Conservation (phyloP, 805 yeast genomes). For the Candida lessepsii region DNA sequence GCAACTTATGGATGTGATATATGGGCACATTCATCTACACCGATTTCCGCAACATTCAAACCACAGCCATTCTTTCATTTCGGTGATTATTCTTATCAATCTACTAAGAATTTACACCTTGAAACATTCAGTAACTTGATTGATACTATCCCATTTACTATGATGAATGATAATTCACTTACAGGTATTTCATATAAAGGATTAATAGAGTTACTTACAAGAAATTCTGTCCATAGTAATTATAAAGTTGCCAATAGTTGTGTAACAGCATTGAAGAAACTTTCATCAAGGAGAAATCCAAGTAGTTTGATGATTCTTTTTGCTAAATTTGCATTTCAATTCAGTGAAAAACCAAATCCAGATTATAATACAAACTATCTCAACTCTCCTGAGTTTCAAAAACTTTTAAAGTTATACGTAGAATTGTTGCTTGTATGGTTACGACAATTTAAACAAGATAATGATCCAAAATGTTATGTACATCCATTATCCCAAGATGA, state of each 20-base stretch:
- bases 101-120: conserved; percentile 39
- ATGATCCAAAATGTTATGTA: conserved; percentile 16
- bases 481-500: conserved; percentile 33
- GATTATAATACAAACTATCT: conserved; percentile 56
- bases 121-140: conserved; percentile 70
- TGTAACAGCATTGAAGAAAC: conserved; percentile 55
- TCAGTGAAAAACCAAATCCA: conserved; percentile 66
- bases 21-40: conserved; percentile 20
- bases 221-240: conserved; percentile 72
- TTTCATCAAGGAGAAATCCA: conserved; percentile 71
- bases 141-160: conserved; percentile 69
- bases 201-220: conserved; percentile 70
- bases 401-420: conserved; percentile 65
- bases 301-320: conserved; percentile 67
- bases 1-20: conserved; percentile 45
- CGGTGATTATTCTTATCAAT: conserved; percentile 35
- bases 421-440: conserved; percentile 84
- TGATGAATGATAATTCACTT: conserved; percentile 36
- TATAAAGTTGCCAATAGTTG: conserved; percentile 63
- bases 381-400: conserved; percentile 59
- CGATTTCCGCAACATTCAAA: conserved; percentile 18
- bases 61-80: conserved; percentile 42
- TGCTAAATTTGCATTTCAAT: conserved; percentile 76
- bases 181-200: conserved; percentile 55
- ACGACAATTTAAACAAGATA: conserved; percentile 49